phyloP scores from a whole-genome alignment of 805 yeast species.

The Cyberlindnera americana region DNA sequence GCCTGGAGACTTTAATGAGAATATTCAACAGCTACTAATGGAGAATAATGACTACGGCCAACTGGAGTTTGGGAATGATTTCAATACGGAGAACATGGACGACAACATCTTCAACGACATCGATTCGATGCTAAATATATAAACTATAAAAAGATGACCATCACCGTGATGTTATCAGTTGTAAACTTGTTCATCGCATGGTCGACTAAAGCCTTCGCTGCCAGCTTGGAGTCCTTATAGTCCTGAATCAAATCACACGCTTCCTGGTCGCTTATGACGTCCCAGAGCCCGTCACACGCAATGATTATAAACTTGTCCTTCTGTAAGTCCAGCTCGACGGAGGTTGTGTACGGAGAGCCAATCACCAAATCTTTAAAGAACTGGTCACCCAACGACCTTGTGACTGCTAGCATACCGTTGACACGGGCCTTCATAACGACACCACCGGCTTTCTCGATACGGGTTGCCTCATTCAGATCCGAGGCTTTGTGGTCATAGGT shows the following conservation, averaged over 20 bases:
- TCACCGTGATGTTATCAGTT: slow-evolving; percentile 89
- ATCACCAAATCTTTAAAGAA: slow-evolving; percentile 86
- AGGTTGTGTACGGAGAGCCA: slow-evolving; percentile 89
- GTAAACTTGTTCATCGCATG: slow-evolving; percentile 76
- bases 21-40: slow-evolving; percentile 23
- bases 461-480: slow-evolving; percentile 68
- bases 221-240: slow-evolving; percentile 54
- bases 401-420: slow-evolving; percentile 93
- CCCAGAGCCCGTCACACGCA: slow-evolving; percentile 98
- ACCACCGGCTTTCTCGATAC: slow-evolving; percentile 82
- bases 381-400: slow-evolving; percentile 90
- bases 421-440: slow-evolving; percentile 86
- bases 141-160: slow-evolving; percentile 58
- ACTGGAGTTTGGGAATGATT: slow-evolving; percentile 2
- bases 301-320: slow-evolving; percentile 77
- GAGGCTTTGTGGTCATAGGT: slow-evolving; percentile 94
- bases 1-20: slow-evolving; percentile 22
- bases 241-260: slow-evolving; percentile 72
- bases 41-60: slow-evolving; percentile 15
- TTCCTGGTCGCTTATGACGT: slow-evolving; percentile 78
- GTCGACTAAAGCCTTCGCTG: slow-evolving; percentile 63
- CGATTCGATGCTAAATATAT: slow-evolving; percentile 26
- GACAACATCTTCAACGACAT: slow-evolving; percentile 25
- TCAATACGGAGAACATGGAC: no score
- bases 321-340: slow-evolving; percentile 58